These are phyloP conservation scores for Hericium coralloides DNA, from an alignment of 768 basidiomycete genomes.

Conservation along the genomic window DNA sequence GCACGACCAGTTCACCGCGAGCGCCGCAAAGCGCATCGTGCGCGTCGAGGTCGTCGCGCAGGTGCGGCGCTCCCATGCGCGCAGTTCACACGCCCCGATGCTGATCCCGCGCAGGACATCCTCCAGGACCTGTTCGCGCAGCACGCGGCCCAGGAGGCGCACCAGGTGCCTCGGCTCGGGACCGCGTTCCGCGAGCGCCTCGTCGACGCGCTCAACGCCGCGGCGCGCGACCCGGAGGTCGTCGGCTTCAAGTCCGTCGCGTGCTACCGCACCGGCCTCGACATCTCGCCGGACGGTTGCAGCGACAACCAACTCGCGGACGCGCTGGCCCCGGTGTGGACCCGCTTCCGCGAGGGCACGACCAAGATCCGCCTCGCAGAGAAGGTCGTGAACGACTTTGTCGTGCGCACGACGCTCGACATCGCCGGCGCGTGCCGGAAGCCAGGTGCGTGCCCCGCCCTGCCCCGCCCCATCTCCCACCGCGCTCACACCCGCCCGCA, in stretches of 20 bases:
- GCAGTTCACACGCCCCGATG: neutral
- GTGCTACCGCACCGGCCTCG: slow-evolving; percentile 71
- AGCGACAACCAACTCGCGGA: slow-evolving; percentile 13
- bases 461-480: no score
- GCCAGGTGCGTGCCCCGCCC: slow-evolving; percentile 43
- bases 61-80: slow-evolving; percentile 28
- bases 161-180: neutral
- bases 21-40: slow-evolving; percentile 51
- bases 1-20: slow-evolving; percentile 53
- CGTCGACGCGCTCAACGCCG: neutral
- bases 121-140: slow-evolving; percentile 15
- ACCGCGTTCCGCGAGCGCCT: neutral
- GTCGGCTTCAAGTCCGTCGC: slow-evolving; percentile 69
- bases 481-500: slow-evolving; percentile 19
- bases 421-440: slow-evolving; percentile 44
- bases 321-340: neutral
- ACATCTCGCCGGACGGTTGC: slow-evolving; percentile 28
- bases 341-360: slow-evolving; percentile 18
- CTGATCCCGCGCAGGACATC: slow-evolving; percentile 14
- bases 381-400: slow-evolving; percentile 57
- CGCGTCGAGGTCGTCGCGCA: slow-evolving; percentile 66
- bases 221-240: slow-evolving; percentile 35
- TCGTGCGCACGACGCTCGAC: slow-evolving; percentile 47
- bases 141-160: neutral
- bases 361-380: slow-evolving; percentile 43